Conservation (phyloP, 352 stramenopile genomes). For the Pythium plurisporium region DNA sequence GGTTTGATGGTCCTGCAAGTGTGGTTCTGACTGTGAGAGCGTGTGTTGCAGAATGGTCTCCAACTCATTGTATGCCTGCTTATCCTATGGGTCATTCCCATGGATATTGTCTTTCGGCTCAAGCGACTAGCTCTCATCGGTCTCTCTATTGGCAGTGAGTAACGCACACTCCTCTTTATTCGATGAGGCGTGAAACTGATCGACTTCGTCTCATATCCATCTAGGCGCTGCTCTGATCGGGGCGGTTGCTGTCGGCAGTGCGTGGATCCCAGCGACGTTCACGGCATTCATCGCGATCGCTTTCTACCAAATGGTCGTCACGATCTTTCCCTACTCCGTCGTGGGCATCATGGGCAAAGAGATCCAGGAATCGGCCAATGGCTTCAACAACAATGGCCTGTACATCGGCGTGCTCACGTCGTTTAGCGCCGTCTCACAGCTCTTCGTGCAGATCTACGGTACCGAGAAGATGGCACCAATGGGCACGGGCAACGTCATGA, state of each 20-base stretch:
- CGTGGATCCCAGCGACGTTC: constrained; percentile 46
- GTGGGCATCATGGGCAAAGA: constrained; percentile 80
- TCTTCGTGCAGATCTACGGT: constrained; percentile 72
- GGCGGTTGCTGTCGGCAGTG: constrained; percentile 43
- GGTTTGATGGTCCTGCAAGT: too few relatives aligned
- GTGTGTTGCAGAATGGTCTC: constrained; percentile 43
- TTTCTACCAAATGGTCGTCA: constrained; percentile 61
- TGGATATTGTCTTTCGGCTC: constrained; percentile 38
- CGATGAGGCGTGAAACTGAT: background rate
- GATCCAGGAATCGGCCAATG: constrained; percentile 53
- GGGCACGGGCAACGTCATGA: constrained; percentile 57
- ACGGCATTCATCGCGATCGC: constrained; percentile 46
- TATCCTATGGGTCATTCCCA: constrained; percentile 50
- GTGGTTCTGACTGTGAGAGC: too few relatives aligned
- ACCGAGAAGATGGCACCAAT: constrained; percentile 56
- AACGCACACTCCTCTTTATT: background rate
- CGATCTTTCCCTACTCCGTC: constrained; percentile 72
- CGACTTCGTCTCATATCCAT: background rate
- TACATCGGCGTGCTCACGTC: constrained; percentile 72
- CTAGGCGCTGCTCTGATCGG: constrained; percentile 45
- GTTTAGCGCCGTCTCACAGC: constrained; percentile 54
- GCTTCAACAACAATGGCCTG: constrained; percentile 82
- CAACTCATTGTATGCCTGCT: constrained; percentile 49
- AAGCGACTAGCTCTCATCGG: constrained; percentile 45
- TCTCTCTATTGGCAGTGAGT: constrained; percentile 44